Conservation (phyloP, 2,329 filamentous ascomycete genomes). For the Claviceps humidiphila region DNA sequence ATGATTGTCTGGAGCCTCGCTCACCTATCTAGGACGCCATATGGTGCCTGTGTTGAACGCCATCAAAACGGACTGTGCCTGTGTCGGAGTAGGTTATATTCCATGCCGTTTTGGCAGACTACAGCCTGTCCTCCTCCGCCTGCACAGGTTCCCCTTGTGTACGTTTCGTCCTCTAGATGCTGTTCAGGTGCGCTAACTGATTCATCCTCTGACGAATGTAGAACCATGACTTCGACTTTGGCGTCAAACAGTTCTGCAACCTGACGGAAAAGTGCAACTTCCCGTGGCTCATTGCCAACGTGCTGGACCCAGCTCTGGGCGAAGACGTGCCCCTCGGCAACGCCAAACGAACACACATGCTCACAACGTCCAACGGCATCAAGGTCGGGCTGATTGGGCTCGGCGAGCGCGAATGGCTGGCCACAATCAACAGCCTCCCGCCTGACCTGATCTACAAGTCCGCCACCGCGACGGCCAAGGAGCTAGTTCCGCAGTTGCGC, state of each 20-base stretch:
- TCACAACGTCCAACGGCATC: slow-evolving; percentile 70
- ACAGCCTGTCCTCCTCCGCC: neutral
- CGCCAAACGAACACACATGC: slow-evolving; percentile 59
- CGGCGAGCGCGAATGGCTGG: slow-evolving; percentile 79
- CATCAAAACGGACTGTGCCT: slow-evolving; percentile 67
- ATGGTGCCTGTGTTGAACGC: slow-evolving; percentile 79
- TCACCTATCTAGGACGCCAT: slow-evolving; percentile 43
- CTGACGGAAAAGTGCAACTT: slow-evolving; percentile 65
- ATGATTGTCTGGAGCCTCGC: neutral
- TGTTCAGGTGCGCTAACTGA: no score
- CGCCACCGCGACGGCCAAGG: slow-evolving; percentile 59
- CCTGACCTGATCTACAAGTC: slow-evolving; percentile 73
- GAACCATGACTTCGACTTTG: slow-evolving; percentile 92
- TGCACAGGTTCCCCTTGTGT: neutral
- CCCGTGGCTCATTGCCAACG: slow-evolving; percentile 82
- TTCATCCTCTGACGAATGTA: slow-evolving; percentile 18
- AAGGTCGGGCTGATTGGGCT: slow-evolving; percentile 78
- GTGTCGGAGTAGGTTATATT: slow-evolving; percentile 52
- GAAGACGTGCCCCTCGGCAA: slow-evolving; percentile 62
- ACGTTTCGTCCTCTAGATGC: neutral
- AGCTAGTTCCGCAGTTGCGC: slow-evolving; percentile 60
- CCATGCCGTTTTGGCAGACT: neutral
- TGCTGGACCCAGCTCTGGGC: slow-evolving; percentile 71
- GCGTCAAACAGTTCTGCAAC: slow-evolving; percentile 65
- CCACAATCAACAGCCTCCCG: slow-evolving; percentile 75